Base-by-base conservation (phyloP, 805 yeast species). In the Ogataea methylovora region DNA sequence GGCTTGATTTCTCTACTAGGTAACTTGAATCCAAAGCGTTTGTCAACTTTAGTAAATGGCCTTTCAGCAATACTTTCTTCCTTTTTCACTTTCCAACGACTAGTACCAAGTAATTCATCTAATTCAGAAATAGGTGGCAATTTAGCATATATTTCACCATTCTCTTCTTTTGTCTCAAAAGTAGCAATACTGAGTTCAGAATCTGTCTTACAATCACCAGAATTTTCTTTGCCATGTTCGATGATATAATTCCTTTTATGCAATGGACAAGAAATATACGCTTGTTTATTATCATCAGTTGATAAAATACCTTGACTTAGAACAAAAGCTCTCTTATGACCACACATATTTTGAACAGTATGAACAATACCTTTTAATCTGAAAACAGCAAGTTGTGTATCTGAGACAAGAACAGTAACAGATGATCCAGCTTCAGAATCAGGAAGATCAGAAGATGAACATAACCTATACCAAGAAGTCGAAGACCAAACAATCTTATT, bases 291-390 rank as follows among this genome's bases (percentile, higher is more conserved):
- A 22, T 50, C 58, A 37, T 58, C 62, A 18, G 51, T 46, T 4
- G 56, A 51, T 11, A 59, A 29, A 15, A 58, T 53, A 29, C 65
- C 65, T 38, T 59, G 62, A 17, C 54, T 48, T 23, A 61, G 40
- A 1, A 59, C 61, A 47, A 61, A 61, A 1, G 66, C 58, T n/a
- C 63, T 44, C 23, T 57, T 53, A 36, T 61, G 64, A n/a, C 61
- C 61, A 42, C 66, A 61, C 63, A 61, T 58, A 39, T 60, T 60
- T 33, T 61, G 66, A 11, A 60, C 58, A n/a, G 63, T 58, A 32
- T 44, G 57, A 7, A 58, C 42, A 35, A 49, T 49, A n/a, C 47
- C 60, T n/a, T 46, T 38, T n/a, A 50, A 38, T 29, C 61, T 40
- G 49, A 57, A 61, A 1, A 61, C 21, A 1, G 66, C 65, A 12